These are phyloP conservation scores for Fusarium sp. DNA, from an alignment of 2,329 filamentous ascomycete genomes.

Conservation along the genomic window DNA sequence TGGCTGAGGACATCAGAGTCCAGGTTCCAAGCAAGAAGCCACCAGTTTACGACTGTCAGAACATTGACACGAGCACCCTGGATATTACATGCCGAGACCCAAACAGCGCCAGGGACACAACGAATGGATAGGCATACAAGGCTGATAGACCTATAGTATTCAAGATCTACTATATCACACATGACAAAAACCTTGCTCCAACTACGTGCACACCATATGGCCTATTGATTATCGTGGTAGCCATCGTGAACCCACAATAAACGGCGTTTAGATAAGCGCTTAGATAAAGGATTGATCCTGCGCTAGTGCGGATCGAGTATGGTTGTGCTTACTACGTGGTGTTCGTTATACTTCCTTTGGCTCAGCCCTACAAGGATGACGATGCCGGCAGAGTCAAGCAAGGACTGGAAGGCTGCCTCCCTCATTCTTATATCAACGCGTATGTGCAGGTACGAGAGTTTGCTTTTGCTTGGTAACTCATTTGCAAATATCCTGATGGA, in stretches of 20 bases:
- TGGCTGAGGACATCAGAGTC: conserved; percentile 32
- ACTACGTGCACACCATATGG: not conserved
- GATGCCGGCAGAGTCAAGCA: not conserved
- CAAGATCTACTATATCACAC: no score
- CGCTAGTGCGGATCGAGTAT: not conserved
- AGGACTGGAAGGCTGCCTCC: not conserved
- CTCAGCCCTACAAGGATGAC: not conserved
- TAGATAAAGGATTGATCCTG: not conserved
- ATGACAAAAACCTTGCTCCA: not conserved
- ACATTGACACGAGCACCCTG: conserved; percentile 25
- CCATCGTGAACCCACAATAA: not conserved
- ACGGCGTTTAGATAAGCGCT: not conserved
- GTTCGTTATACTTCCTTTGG: not conserved
- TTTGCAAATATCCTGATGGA: not conserved
- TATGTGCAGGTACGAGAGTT: not conserved
- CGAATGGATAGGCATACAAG: not conserved
- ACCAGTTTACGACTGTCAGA: conserved; percentile 37
- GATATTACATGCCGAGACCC: conserved; percentile 34
- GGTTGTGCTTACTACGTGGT: not conserved
- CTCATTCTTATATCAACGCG: not conserved
- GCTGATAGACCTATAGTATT: not conserved
- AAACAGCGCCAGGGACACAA: conserved; percentile 17
- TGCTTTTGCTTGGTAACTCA: not conserved
- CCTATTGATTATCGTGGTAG: no score
- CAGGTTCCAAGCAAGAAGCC: conserved; percentile 36